These are phyloP conservation scores for Oidiodendron maius DNA, from an alignment of 495 filamentous ascomycete species.

Conservation along the genomic window DNA sequence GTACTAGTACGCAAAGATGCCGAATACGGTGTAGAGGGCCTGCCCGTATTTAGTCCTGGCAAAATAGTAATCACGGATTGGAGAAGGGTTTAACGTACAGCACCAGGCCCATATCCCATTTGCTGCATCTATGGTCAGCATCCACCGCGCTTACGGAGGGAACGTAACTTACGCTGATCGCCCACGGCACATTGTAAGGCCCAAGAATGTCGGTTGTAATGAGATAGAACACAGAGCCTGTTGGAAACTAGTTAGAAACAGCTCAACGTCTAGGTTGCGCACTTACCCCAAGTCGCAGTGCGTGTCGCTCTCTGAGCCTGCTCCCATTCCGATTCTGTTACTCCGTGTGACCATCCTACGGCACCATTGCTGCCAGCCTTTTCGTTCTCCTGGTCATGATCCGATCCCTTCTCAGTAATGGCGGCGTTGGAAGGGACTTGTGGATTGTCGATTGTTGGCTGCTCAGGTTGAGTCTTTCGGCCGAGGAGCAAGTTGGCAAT, in stretches of 20 bases:
- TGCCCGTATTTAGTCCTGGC: background rate
- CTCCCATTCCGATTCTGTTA: slow-evolving; percentile 3
- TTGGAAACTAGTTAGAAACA: too few species aligned
- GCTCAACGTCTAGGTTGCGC: too few species aligned
- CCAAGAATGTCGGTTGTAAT: slow-evolving; percentile 2
- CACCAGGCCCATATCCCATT: background rate
- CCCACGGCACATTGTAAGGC: background rate
- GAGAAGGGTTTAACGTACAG: background rate
- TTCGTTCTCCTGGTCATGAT: background rate
- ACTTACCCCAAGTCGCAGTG: too few species aligned
- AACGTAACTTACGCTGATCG: too few species aligned
- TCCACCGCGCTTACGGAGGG: too few species aligned
- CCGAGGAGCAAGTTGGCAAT: background rate
- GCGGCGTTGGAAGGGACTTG: background rate
- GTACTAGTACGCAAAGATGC: background rate
- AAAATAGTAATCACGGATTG: background rate
- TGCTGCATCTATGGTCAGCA: too few species aligned
- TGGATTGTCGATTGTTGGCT: background rate
- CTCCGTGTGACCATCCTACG: slow-evolving; percentile 3
- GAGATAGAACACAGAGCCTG: too few species aligned
- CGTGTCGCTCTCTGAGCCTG: too few species aligned
- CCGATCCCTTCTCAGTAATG: background rate
- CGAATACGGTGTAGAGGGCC: background rate
- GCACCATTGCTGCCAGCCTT: background rate
- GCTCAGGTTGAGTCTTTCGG: background rate